Evolutionary conservation across 2,329 filamentous ascomycete genomes (phyloP).

Genomic region (Sarocladium oryzae): DNA sequence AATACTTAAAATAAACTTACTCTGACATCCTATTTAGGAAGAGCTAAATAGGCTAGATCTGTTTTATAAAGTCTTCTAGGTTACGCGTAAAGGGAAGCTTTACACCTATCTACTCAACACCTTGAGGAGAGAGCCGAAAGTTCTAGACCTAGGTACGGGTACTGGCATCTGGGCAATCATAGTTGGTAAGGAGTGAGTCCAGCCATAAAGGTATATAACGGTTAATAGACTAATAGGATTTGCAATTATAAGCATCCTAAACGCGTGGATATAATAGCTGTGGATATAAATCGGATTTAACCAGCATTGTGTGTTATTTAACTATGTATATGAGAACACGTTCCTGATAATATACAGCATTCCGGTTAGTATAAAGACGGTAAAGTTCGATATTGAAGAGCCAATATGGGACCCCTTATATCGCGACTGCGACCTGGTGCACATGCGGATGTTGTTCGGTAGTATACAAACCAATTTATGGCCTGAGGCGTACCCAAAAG

Average conservation of each 20-base stretch:
- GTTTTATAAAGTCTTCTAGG: conserved; percentile 69
- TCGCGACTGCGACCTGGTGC: conserved; percentile 70
- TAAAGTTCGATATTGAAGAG: conserved; percentile 70
- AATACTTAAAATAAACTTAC: background rate
- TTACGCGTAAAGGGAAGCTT: conserved; percentile 46
- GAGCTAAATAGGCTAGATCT: conserved; percentile 77
- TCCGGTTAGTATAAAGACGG: conserved; percentile 48
- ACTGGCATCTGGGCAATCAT: conserved; percentile 90
- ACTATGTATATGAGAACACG: no score
- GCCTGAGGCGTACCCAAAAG: conserved; percentile 65
- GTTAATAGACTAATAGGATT: no score
- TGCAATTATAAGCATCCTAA: no score
- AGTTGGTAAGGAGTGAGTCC: conserved; percentile 62
- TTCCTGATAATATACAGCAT: conserved; percentile 52
- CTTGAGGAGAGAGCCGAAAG: conserved; percentile 22
- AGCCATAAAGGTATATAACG: background rate
- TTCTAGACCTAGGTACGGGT: conserved; percentile 71
- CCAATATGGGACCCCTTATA: conserved; percentile 48
- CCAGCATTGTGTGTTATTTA: no score
- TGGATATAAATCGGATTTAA: conserved; percentile 34
- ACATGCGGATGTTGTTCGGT: conserved; percentile 72
- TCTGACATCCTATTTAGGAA: conserved; percentile 35
- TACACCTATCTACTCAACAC: conserved; percentile 16
- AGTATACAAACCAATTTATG: conserved; percentile 62
- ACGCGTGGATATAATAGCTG: conserved; percentile 27